Evolutionary conservation across 2,329 filamentous ascomycete species (phyloP).

Genomic region (Niveomyces coronatus): DNA sequence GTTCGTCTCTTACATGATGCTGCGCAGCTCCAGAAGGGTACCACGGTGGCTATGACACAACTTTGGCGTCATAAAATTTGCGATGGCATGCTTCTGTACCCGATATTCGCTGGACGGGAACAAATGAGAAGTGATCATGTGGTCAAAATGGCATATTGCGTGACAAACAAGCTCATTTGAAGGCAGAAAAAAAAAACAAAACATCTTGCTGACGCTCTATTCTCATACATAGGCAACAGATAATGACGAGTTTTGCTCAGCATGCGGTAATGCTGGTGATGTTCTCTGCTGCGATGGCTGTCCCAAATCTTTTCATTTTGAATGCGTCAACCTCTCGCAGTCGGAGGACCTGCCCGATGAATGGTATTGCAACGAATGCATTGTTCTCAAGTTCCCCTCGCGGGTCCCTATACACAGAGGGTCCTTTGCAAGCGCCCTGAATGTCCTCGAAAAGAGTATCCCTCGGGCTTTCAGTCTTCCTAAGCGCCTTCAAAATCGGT

Average conservation of each 20-base stretch:
- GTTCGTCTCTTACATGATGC: slow-evolving; percentile 17
- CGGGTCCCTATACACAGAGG: slow-evolving; percentile 38
- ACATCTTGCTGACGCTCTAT: slow-evolving; percentile 24
- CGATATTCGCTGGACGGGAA: too few species aligned
- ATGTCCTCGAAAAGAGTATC: slow-evolving; percentile 56
- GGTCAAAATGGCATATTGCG: too few species aligned
- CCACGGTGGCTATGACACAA: background rate
- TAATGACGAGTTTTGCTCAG: slow-evolving; percentile 83
- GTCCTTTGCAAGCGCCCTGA: slow-evolving; percentile 53
- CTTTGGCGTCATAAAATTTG: too few species aligned
- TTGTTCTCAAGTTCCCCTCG: slow-evolving; percentile 38
- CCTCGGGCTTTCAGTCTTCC: slow-evolving; percentile 66
- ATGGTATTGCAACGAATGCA: slow-evolving; percentile 76
- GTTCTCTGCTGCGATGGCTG: slow-evolving; percentile 93
- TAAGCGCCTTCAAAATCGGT: slow-evolving; percentile 58
- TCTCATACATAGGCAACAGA: slow-evolving; percentile 35
- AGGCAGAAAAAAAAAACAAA: slow-evolving; percentile 11
- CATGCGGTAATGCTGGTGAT: slow-evolving; percentile 74
- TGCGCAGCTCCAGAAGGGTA: too few species aligned
- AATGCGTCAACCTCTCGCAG: slow-evolving; percentile 75
- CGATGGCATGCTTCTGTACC: too few species aligned
- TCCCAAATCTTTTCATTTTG: slow-evolving; percentile 79
- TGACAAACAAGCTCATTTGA: background rate
- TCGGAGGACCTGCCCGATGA: slow-evolving; percentile 57
- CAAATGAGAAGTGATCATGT: too few species aligned